These are phyloP conservation scores for Grifola frondosa DNA, from an alignment of 1,284 basidiomycete species.

Conservation along the genomic window DNA sequence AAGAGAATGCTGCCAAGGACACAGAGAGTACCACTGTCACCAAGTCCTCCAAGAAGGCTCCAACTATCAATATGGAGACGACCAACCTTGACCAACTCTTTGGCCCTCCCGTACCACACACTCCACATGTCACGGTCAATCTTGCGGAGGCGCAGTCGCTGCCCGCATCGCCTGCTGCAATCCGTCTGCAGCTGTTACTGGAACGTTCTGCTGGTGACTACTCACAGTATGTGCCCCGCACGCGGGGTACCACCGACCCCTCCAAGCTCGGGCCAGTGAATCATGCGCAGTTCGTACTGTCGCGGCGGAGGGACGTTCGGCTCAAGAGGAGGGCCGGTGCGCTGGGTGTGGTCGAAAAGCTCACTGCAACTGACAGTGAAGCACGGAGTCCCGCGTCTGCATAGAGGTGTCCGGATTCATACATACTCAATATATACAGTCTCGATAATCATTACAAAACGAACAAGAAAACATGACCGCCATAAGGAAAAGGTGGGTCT, in stretches of 20 bases:
- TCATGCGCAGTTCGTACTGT: constrained; percentile 42
- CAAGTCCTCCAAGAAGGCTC: background rate
- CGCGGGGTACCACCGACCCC: constrained; percentile 12
- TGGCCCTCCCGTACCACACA: constrained; percentile 4
- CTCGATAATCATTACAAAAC: no score
- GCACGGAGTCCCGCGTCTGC: constrained; percentile 2
- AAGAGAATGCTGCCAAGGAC: no score
- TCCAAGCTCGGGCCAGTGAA: constrained; percentile 38
- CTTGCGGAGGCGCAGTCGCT: background rate
- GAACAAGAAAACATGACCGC: no score
- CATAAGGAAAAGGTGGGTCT: no score
- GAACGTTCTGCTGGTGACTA: constrained; percentile 52
- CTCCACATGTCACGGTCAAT: background rate
- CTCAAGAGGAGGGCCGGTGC: constrained; percentile 27
- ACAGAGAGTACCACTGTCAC: background rate
- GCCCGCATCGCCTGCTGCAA: no score
- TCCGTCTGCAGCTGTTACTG: constrained; percentile 29
- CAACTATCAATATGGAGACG: constrained; percentile 10
- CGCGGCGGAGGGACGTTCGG: constrained; percentile 42
- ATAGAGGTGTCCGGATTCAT: constrained; percentile 5
- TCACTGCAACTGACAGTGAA: constrained; percentile 1
- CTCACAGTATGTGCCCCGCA: constrained; percentile 38
- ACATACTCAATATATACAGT: constrained; percentile 21
- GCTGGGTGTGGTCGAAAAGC: constrained; percentile 22
- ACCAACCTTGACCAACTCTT: constrained; percentile 23